Evolutionary conservation across 2,329 filamentous ascomycete genomes (phyloP), one percentile per base, ranked within the genome.

Genomic region (Pseudopyricularia cyperi): DNA sequence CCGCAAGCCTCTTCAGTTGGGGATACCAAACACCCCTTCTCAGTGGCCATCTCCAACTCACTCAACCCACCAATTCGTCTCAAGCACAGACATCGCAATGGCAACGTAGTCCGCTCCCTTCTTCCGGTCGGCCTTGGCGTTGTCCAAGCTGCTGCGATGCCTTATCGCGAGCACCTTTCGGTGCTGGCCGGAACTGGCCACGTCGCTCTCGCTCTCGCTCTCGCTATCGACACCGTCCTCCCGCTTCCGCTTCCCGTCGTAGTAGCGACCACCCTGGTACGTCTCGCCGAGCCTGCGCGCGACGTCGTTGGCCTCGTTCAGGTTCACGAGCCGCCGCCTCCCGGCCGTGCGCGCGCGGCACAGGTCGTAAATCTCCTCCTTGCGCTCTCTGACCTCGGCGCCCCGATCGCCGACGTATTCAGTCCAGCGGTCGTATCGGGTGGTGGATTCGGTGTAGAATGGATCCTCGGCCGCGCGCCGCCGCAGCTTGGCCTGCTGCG

Each of bases 221-320:
- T 34, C 44, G 11, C 22, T n/a, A 8, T 19, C 44, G 24, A 26
- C 24, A 7, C 3, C 24, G 8, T 44, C 34, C 14, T 48, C 46
- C 24, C 42, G 24, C 24, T 35, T 46, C 12, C 37, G 15, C 30
- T 39, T 28, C 28, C 50, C 19, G 22, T 34, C 19, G 22, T 44
- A 44, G 48, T 56, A 55, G 17, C 56, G 56, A 30, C 35, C 11
- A 17, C 37, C 17, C 44, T 52, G 44, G 26, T 46, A 52, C 2
- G 24, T 19, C 33, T 61, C 52, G 42, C 59, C 62, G 5, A 66
- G 54, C 11, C 64, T 59, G 52, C 54, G 51, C 8, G 61, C 60
- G 11, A 67, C 63, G 30, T 65, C 58, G 42, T 78, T 79, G 49
- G 76, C 76, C 59, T 79, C 74, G 59, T 73, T 70, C 48, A 80